Base-by-base conservation (phyloP, 352 stramenopile genomes). In the Phytophthora sp. region DNA sequence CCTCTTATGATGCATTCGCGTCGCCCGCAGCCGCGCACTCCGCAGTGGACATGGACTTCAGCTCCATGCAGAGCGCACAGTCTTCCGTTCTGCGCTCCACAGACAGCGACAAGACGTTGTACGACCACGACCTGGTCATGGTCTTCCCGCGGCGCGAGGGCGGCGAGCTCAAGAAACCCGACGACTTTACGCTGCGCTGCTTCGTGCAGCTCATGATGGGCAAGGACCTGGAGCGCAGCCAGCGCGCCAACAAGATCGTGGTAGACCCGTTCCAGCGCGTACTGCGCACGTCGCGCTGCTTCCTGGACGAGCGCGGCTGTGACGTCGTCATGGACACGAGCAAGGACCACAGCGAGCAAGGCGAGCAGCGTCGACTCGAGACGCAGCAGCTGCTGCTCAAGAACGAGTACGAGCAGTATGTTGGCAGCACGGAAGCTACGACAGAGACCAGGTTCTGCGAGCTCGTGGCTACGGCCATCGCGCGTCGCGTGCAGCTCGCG, bases 71-170 rank as follows among this genome's bases (percentile, higher is more conserved):
- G 46, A 79, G 62, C 29, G 63, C 71, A 8, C 21, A 46, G 20
- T 69, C 68, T 21, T 66, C 57, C 2, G 52, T 61, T 3, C 36
- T 66, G 15, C 49, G 23, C 16, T 65, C 63, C 7, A 44, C 23
- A 3, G 38, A 2, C 15, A 46, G 61, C 23, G 76, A 84, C 29
- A 87, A 84, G 65, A 76, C 71, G 55, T 42, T 92, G 57, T 91
- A 91, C 77, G 86, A 86, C 53, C 69, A 88, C 57, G 86, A 94
- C 61, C 68, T 94, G 46, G 86, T 94, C 54, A 85, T 94, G 82
- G 85, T 93, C 66, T 94, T 94, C 55, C 75, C 84, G 12, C 73
- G 75, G 4, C 84, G 83, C 39, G 62, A 86, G 23, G 82, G 81
- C 35, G 86, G 81, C 50, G 82, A 93, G 49, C 44, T 67, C 31